phyloP scores from a whole-genome alignment of 2,329 filamentous ascomycete species.

The Xylariaceae sp. region DNA sequence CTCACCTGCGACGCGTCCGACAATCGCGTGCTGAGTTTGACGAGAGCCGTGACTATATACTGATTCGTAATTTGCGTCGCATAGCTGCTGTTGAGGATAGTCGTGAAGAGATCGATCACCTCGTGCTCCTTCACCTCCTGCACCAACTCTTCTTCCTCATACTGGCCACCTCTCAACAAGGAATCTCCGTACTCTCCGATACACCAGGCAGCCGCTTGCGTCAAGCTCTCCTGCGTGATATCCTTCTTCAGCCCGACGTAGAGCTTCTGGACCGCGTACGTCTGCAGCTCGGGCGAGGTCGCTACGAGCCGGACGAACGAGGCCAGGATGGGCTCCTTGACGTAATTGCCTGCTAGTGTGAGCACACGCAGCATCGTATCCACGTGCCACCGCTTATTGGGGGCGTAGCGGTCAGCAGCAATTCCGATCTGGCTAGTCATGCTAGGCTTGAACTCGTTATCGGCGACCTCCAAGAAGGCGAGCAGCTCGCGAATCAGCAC shows the following conservation, averaged over 20 bases:
- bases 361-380: constrained; percentile 95
- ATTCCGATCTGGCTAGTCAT: constrained; percentile 99
- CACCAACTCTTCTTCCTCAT: constrained; percentile 89
- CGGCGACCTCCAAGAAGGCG: constrained; percentile 92
- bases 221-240: constrained; percentile 94
- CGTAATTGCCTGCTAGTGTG: constrained; percentile 90
- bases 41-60: constrained; percentile 90
- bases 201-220: constrained; percentile 90
- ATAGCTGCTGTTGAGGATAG: constrained; percentile 91
- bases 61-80: constrained; percentile 86
- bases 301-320: constrained; percentile 95
- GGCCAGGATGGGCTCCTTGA: constrained; percentile 95
- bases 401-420: constrained; percentile 90
- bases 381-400: constrained; percentile 97
- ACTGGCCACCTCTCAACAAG: constrained; percentile 81
- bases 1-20: constrained; percentile 81
- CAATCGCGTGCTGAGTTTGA: constrained; percentile 90
- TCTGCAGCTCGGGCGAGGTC: constrained; percentile 89
- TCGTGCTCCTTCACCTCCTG: constrained; percentile 77
- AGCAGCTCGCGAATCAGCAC: constrained; percentile 89
- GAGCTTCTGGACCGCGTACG: constrained; percentile 92
- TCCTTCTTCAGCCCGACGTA: constrained; percentile 89
- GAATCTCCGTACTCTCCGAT: constrained; percentile 96
- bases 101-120: constrained; percentile 85
- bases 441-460: constrained; percentile 96